These are phyloP conservation scores for Cynanchum wilfordii DNA, from an alignment of 257 asterid genomes.

Conservation along the genomic window DNA sequence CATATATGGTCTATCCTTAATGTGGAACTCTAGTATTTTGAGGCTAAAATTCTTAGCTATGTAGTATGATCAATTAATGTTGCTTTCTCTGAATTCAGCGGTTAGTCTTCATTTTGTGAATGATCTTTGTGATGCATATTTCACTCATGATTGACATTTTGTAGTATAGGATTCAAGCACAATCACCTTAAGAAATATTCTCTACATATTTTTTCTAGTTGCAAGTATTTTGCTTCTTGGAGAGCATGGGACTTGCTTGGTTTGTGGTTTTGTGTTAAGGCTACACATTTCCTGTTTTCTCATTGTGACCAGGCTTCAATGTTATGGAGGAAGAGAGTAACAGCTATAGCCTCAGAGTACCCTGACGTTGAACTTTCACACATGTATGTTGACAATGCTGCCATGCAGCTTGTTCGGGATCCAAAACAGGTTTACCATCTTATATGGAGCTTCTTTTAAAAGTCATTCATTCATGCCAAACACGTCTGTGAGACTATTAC, in stretches of 20 bases:
- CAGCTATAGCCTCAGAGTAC: constrained; percentile 61
- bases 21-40: not conserved
- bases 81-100: not conserved
- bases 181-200: not conserved
- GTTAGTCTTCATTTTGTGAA: not conserved
- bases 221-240: not conserved
- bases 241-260: not conserved
- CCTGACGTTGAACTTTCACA: constrained; percentile 96
- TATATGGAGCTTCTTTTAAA: not conserved
- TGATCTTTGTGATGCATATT: not conserved
- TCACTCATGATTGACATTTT: not conserved
- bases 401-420: constrained; percentile 97
- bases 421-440: constrained; percentile 76
- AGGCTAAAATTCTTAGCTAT: not conserved
- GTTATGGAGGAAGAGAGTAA: constrained; percentile 90
- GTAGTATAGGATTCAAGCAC: not conserved
- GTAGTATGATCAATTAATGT: not conserved
- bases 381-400: constrained; percentile 99
- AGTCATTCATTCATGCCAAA: constrained; percentile 8
- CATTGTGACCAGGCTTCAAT: constrained; percentile 64
- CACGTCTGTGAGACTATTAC: constrained; percentile 8
- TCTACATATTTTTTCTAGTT: not conserved
- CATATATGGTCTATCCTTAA: not conserved
- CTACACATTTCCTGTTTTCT: not conserved
- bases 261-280: not conserved